Percentiles rank a stretch among this genome's conserved stretches.
These are phyloP conservation scores for Boletus speciosus DNA, from an alignment of 768 basidiomycete genomes.

Conservation along the genomic window DNA sequence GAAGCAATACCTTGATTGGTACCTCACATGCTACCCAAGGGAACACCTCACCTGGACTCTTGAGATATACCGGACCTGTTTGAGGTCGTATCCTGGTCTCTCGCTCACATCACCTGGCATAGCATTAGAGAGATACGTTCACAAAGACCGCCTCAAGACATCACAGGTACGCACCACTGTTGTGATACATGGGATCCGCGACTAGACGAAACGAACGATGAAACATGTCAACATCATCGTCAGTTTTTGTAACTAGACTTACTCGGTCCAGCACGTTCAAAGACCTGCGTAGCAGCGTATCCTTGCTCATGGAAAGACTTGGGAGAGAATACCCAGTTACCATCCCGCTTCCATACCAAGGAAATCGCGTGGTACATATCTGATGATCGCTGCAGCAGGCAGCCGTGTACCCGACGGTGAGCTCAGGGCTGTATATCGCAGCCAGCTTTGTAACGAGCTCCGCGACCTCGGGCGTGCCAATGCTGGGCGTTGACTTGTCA, in stretches of 20 bases:
- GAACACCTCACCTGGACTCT: slow-evolving; percentile 69
- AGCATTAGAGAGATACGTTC: not conserved
- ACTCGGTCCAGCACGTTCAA: slow-evolving; percentile 81
- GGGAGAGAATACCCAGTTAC: not conserved
- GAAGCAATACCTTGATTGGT: not conserved
- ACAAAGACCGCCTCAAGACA: not conserved
- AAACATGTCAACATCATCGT: not conserved
- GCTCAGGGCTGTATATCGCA: slow-evolving; percentile 75
- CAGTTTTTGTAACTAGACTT: slow-evolving; percentile 11
- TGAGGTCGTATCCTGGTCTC: slow-evolving; percentile 76
- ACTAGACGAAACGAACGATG: slow-evolving; percentile 40
- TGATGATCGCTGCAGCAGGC: slow-evolving; percentile 94
- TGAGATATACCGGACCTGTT: slow-evolving; percentile 78
- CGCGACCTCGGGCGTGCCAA: slow-evolving; percentile 73
- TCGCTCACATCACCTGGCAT: slow-evolving; percentile 69
- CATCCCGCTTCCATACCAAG: not conserved
- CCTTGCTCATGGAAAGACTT: slow-evolving; percentile 81
- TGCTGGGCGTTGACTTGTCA: slow-evolving; percentile 39
- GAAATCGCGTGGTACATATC: slow-evolving; percentile 33
- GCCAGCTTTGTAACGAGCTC: slow-evolving; percentile 75
- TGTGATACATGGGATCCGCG: slow-evolving; percentile 87
- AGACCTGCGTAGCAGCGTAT: slow-evolving; percentile 83
- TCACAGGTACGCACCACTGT: slow-evolving; percentile 50
- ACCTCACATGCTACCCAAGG: not conserved
- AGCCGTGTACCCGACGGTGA: slow-evolving; percentile 64